These are phyloP conservation scores for Eimeria maxima DNA, from an alignment of 169 alveolate species.

Conservation along the genomic window DNA sequence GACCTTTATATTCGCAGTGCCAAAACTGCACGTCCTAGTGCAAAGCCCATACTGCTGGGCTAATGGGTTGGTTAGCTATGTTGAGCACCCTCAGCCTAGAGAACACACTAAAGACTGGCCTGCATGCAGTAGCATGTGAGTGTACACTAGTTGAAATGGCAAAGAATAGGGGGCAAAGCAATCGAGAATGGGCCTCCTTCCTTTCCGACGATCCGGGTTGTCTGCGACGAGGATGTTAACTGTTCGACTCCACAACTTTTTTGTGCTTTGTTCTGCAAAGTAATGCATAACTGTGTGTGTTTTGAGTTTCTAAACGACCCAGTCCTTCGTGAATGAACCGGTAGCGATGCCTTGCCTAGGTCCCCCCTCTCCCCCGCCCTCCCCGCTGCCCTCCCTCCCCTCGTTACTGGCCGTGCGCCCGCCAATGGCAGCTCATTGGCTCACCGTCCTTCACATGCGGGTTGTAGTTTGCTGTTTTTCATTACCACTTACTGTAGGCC, in stretches of 20 bases:
- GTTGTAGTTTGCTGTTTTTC: slow-evolving; percentile 63
- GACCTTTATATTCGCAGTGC: background rate
- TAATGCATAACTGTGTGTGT: background rate
- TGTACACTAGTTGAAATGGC: background rate
- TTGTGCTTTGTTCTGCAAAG: background rate
- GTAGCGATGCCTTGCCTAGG: slow-evolving; percentile 43
- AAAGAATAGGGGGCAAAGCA: background rate
- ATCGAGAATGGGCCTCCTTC: slow-evolving; percentile 45
- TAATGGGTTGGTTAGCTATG: background rate
- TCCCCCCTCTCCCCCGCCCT: slow-evolving; percentile 76
- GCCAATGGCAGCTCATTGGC: slow-evolving; percentile 32
- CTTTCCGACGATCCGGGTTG: slow-evolving; percentile 25
- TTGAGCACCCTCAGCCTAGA: background rate
- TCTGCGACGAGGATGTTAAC: slow-evolving; percentile 52
- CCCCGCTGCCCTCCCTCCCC: slow-evolving; percentile 81
- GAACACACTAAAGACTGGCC: background rate
- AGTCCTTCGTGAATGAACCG: slow-evolving; percentile 17
- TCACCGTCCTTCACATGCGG: slow-evolving; percentile 66
- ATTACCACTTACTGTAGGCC: slow-evolving; percentile 61
- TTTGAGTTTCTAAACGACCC: background rate
- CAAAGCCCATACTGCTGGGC: background rate
- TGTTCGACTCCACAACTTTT: slow-evolving; percentile 2
- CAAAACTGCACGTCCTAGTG: slow-evolving; percentile 1
- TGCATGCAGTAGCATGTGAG: background rate
- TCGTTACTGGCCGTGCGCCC: slow-evolving; percentile 79